phyloP scores from a whole-genome alignment of 2,329 filamentous ascomycete genomes.

The Penicillium sp. region DNA sequence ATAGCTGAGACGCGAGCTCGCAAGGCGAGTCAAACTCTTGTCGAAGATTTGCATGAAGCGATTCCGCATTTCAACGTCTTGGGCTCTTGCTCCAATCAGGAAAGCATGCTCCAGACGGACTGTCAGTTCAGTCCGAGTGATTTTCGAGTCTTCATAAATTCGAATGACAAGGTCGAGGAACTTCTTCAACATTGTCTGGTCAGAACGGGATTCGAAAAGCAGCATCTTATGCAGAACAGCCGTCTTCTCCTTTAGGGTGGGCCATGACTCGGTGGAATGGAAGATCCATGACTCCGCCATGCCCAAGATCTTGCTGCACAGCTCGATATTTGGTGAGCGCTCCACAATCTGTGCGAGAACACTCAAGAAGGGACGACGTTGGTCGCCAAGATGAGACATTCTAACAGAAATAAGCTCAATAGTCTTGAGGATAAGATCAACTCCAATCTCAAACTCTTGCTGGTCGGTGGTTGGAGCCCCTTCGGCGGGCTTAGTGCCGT shows the following conservation, averaged over 20 bases:
- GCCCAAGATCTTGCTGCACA: constrained; percentile 88
- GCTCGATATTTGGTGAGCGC: constrained; percentile 79
- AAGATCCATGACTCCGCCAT: constrained; percentile 98
- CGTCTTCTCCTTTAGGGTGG: constrained; percentile 97
- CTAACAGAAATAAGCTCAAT: constrained; percentile 88
- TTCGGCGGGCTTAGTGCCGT: constrained; percentile 43
- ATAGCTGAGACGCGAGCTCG: constrained; percentile 83
- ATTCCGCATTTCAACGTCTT: constrained; percentile 95
- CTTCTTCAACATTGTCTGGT: constrained; percentile 82
- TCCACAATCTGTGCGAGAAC: constrained; percentile 93
- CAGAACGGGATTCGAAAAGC: constrained; percentile 81
- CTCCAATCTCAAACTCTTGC: constrained; percentile 84
- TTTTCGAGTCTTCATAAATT: constrained; percentile 97
- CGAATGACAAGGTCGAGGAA: constrained; percentile 95
- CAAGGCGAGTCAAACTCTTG: constrained; percentile 87
- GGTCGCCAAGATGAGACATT: constrained; percentile 90
- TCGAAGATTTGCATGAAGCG: constrained; percentile 97
- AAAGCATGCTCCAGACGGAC: constrained; percentile 98
- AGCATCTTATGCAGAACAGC: constrained; percentile 99
- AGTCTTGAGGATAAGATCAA: constrained; percentile 87
- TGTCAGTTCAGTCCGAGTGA: constrained; percentile 90
- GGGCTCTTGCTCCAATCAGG: constrained; percentile 87
- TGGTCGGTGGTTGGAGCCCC: constrained; percentile 53
- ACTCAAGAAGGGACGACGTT: constrained; percentile 88
- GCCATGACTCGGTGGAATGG: constrained; percentile 89